Conservation (phyloP, 164 flowering plant species). For the Brasenia schreberi region DNA sequence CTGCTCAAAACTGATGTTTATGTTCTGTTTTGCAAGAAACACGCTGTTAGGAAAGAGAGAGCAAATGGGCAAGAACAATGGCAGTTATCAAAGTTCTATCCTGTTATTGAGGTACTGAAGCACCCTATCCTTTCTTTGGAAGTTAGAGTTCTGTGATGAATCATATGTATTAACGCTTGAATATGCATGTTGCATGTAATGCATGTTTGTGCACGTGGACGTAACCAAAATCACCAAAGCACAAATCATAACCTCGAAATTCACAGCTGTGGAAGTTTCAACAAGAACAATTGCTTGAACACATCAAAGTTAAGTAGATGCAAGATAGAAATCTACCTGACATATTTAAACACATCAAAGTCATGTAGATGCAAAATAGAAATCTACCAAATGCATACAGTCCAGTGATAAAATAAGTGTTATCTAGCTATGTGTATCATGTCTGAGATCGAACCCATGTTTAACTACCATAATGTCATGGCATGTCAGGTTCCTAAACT, state of each 20-base stretch:
- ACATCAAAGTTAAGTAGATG: too few species aligned
- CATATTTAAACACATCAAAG: too few species aligned
- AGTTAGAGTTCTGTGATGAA: not conserved
- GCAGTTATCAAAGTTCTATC: slow-evolving; percentile 88
- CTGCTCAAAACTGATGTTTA: not conserved
- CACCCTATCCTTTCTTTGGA: not conserved
- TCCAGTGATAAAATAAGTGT: not conserved
- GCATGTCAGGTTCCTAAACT: too few species aligned
- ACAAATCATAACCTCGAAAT: not conserved
- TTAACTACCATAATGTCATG: too few species aligned
- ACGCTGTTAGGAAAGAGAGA: slow-evolving; percentile 78
- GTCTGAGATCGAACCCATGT: too few species aligned
- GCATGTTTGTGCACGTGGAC: too few species aligned
- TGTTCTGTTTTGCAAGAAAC: slow-evolving; percentile 35
- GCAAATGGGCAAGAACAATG: slow-evolving; percentile 65
- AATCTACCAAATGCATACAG: too few species aligned
- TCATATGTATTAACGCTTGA: not conserved
- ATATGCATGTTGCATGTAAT: not conserved
- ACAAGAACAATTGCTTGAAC: too few species aligned
- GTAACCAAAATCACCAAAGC: too few species aligned
- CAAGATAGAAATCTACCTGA: too few species aligned
- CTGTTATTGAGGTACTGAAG: slow-evolving; percentile 70
- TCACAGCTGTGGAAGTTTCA: not conserved
- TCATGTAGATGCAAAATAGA: too few species aligned
- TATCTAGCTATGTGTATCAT: too few species aligned